Base-by-base conservation (phyloP, 2,329 filamentous ascomycete species). In the Botryotinia convoluta region DNA sequence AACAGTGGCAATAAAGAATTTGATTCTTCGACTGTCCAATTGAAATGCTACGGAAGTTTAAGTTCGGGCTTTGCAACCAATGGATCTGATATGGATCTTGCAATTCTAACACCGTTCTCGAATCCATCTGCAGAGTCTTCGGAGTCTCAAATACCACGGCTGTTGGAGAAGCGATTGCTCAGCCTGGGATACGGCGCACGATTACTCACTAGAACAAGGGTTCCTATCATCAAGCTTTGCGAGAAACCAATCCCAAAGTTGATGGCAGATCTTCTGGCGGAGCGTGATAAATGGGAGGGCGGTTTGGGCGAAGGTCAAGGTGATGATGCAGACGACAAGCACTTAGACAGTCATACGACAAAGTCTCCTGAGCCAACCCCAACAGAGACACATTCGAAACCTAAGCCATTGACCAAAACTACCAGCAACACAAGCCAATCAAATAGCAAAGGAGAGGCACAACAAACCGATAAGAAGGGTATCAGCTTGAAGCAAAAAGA, bases 81-180 rank as follows among this genome's bases (percentile, higher is more conserved):
- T 78, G 89, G 90, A n/a, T 95, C 94, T 1, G 94, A 97, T 79
- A 94, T 97, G 91, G 95, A 98, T 81, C 87, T 97, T 44, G 92
- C 91, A 14, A 87, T 97, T 48, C 84, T 96, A 8, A 91, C 92
- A 1, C 88, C 88, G 5, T 82, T 86, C 67, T 91, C 91, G 2
- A 80, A 82, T 32, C 83, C 86, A 62, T 84, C 87, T 69, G 85
- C 87, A 4, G 86, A 89, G 74, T 84, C 84, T 22, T 80, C 86
- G 26, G 86, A 86, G 45, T 91, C 89, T 8, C 85, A 87, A 1
- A 90, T 96, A 72, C 93, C 93, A 2, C 88, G 93, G 37, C 80
- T 95, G 10, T 82, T 97, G 3, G 93, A 97, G 79, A 92, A 91
- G 80, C 89, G 88, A 4, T 87, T 97, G 20, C 85, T 97, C 8